Evolutionary conservation across 306 rosid genomes (phyloP).

Genomic region (Fagus crenata): DNA sequence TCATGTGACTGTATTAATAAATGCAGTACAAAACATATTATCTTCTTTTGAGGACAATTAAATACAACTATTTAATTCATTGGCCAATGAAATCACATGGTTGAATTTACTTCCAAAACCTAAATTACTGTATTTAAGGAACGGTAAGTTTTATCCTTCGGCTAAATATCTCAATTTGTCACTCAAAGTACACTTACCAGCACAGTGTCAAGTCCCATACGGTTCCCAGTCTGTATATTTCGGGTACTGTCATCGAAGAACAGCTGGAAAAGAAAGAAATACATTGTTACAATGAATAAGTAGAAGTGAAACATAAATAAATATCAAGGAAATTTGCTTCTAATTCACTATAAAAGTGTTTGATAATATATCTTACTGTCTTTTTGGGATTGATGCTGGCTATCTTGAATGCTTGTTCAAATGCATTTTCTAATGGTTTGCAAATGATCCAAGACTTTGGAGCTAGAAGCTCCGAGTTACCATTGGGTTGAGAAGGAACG

Average conservation of each 20-base stretch:
- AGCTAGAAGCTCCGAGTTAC: slow-evolving; percentile 25
- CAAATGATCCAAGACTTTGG: slow-evolving; percentile 64
- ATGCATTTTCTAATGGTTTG: slow-evolving; percentile 79
- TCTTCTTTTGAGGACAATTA: no score
- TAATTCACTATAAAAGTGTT: not conserved
- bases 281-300: not conserved
- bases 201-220: slow-evolving; percentile 70
- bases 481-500: slow-evolving; percentile 31
- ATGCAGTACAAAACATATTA: no score
- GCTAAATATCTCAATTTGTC: no score
- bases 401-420: slow-evolving; percentile 55
- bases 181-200: slow-evolving; percentile 39
- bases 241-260: slow-evolving; percentile 82
- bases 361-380: slow-evolving; percentile 50
- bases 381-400: slow-evolving; percentile 66
- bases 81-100: no score
- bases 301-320: no score
- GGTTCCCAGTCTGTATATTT: slow-evolving; percentile 61
- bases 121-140: no score
- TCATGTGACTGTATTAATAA: no score
- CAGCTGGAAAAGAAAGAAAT: slow-evolving; percentile 41
- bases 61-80: no score
- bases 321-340: not conserved
- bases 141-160: no score
- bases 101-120: no score